Conservation (phyloP, 345 rosid species). For the Eucalyptus guilfoylei region DNA sequence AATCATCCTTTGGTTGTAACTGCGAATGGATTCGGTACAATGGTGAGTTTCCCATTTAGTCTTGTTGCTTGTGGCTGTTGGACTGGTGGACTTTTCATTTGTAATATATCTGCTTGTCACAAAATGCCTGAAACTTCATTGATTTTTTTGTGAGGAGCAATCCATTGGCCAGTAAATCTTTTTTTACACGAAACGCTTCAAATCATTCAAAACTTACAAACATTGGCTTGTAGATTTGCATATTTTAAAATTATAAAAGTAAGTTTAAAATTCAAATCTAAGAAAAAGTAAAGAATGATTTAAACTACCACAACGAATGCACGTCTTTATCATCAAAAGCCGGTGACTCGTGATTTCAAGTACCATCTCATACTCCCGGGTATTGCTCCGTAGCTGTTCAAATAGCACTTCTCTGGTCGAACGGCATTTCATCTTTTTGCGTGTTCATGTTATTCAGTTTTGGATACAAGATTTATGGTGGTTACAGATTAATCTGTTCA, state of each 20-base stretch:
- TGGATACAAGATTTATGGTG: neutral
- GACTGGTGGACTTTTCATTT: neutral
- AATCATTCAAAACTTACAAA: neutral
- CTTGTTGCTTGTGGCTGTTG: neutral
- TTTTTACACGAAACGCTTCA: neutral
- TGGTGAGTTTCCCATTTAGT: conserved; percentile 21
- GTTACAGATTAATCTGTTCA: neutral
- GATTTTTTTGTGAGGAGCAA: neutral
- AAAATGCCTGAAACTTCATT: neutral
- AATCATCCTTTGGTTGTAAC: conserved; percentile 56
- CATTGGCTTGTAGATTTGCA: neutral
- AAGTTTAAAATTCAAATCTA: neutral
- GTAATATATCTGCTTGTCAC: neutral
- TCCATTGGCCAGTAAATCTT: neutral
- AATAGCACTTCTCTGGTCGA: neutral
- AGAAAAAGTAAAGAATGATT: neutral
- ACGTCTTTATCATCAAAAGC: neutral
- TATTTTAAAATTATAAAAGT: neutral
- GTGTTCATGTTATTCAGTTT: neutral
- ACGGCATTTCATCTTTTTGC: neutral
- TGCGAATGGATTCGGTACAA: conserved; percentile 26
- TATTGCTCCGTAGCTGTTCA: neutral
- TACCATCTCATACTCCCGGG: neutral
- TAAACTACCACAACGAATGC: neutral
- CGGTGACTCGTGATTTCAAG: neutral